A percentile compares a stretch with the other conserved stretches of the same genome.
Evolutionary conservation across 768 basidiomycete genomes (phyloP).

Genomic region (Royoungia palumana): DNA sequence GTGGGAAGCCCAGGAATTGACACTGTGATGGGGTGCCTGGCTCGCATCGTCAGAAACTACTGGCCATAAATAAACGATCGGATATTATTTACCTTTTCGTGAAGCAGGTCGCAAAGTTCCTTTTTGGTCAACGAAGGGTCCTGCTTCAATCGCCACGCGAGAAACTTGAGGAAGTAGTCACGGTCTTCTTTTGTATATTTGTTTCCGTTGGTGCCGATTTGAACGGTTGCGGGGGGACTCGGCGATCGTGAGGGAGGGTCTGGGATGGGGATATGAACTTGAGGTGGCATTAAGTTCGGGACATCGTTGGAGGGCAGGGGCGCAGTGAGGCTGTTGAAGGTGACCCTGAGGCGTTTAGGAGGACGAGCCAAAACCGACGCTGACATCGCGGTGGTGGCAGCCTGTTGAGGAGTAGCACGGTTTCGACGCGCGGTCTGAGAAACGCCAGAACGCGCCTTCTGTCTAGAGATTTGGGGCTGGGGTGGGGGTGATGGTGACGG

Average conservation of each 20-base stretch:
- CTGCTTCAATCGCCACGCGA: constrained; percentile 56
- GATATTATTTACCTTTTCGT: constrained; percentile 44
- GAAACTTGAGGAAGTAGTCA: constrained; percentile 62
- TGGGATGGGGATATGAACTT: constrained; percentile 57
- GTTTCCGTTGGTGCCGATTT: constrained; percentile 48
- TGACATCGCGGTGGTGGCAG: constrained; percentile 18
- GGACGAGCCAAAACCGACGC: constrained; percentile 24
- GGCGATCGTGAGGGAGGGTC: constrained; percentile 68
- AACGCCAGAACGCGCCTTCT: constrained; percentile 15
- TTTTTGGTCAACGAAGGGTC: constrained; percentile 51
- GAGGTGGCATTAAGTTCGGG: constrained; percentile 56
- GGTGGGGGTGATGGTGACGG: constrained; percentile 15
- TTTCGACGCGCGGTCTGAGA: constrained; percentile 26
- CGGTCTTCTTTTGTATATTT: constrained; percentile 66
- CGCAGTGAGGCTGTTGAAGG: constrained; percentile 60
- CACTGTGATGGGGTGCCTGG: constrained; percentile 65
- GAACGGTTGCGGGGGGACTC: constrained; percentile 53
- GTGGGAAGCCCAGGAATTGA: constrained; percentile 63
- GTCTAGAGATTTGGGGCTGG: constrained; percentile 27
- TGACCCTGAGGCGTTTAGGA: constrained; percentile 35
- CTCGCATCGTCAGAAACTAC: constrained; percentile 8
- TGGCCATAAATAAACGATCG: not conserved
- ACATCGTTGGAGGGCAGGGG: constrained; percentile 31
- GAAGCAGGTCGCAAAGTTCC: constrained; percentile 52
- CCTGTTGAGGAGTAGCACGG: constrained; percentile 15